These are phyloP conservation scores for Kalmanozyma brasiliensis DNA, from an alignment of 1,284 basidiomycete species.

Conservation along the genomic window DNA sequence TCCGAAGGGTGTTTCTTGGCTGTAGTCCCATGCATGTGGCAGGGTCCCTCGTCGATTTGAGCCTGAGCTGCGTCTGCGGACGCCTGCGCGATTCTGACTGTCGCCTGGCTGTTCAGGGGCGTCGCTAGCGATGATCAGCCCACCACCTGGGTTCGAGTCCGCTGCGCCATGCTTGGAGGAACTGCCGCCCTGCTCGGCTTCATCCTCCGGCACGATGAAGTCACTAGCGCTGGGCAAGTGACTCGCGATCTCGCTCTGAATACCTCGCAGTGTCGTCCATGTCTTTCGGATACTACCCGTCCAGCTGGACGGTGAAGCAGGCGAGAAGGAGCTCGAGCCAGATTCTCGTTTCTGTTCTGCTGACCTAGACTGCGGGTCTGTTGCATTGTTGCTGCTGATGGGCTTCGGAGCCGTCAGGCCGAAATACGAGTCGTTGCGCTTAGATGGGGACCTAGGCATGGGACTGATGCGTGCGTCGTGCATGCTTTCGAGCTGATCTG, in stretches of 20 bases:
- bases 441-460: conserved; percentile 18
- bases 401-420: conserved; percentile 24
- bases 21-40: conserved; percentile 43
- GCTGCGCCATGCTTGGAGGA: conserved; percentile 3
- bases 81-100: not conserved
- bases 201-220: conserved; percentile 46
- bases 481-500: conserved; percentile 54
- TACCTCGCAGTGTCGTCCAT: conserved; percentile 51
- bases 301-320: conserved; percentile 45
- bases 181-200: conserved; percentile 15
- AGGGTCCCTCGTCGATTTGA: conserved; percentile 12
- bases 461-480: conserved; percentile 52
- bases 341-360: conserved; percentile 11
- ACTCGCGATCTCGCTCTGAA: conserved; percentile 40
- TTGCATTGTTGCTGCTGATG: conserved; percentile 8
- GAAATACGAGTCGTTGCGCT: conserved; percentile 38
- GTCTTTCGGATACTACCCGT: conserved; percentile 51
- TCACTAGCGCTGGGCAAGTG: conserved; percentile 53
- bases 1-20: conserved; percentile 41
- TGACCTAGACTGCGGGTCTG: not conserved
- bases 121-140: conserved; percentile 32
- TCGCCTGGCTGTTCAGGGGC: not conserved
- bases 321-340: conserved; percentile 8
- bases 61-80: conserved; percentile 4
- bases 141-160: conserved; percentile 38